Base-by-base conservation (phyloP, 495 filamentous ascomycete genomes). In the Tuber brumale region DNA sequence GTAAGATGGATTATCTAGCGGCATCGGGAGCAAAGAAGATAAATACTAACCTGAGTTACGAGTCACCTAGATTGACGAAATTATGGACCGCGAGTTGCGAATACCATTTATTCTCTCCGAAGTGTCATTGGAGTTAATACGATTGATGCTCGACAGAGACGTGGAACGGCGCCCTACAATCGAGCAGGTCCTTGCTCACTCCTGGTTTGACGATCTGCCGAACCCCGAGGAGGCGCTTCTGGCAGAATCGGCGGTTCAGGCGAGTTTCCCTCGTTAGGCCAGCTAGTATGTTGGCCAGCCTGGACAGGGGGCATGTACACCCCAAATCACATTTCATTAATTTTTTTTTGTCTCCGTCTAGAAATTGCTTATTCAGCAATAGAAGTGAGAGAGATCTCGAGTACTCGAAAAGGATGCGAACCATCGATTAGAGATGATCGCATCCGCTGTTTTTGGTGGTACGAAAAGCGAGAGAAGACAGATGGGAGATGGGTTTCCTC, bases 21-120 rank as follows among this genome's bases (percentile, higher is more conserved):
- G 18, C n/a, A 75, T 66, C n/a, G 27, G 37, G 7, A 42, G 71
- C 10, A 3, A 66, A 19, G 31, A 16, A 2, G 21, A 12, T 31
- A 18, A 35, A n/a, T 69, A 46, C 73, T 76, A 48, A 75, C 44
- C 9, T 31, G 16, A 7, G 57, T 42, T 42, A 8, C 3, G 51
- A 4, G 48, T 21, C 16, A 21, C 70, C 71, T 61, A 83, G 82
- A 94, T 99, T 81, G 96, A 99, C 83, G 95, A 99, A 85, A 99
- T 99, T 80, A 94, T 97, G 88, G 95, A 99, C 84, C 95, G 95
- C 77, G 95, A 97, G 76, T 86, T 98, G 75, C 88, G 95, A 35
- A 91, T 99, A 9, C 95, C 95, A 1, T 97, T 94, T 84, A 87
- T 94, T 35, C 92, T 97, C 85, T 97, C 93, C 83, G 94, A 97